Base-by-base conservation (phyloP, 164 flowering plant genomes). In the Macadamia tetraphylla region DNA sequence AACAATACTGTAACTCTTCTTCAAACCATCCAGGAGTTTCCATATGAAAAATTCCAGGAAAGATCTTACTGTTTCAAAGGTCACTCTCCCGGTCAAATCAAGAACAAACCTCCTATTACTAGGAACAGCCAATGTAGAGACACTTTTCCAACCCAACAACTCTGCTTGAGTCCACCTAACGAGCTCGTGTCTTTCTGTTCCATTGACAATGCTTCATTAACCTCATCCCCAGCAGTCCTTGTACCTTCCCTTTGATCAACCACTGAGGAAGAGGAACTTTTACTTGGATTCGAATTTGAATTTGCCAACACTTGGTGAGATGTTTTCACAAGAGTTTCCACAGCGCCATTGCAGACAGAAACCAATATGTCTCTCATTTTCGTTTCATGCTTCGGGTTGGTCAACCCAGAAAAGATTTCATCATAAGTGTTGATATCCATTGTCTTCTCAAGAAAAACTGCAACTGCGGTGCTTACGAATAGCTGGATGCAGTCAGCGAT, bases 1-100 rank as follows among this genome's bases (percentile, higher is more conserved):
- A 63, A 80, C 86, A 11, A 80, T 75, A 67, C 58, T 65, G 56
- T 71, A 4, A 62, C 94, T 80, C 68, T 82, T 84, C 67, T 77
- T 88, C 63, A 90, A 58, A 43, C 85, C 87, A 57, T 88, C 89
- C 11, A 69, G 71, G 10, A 85, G 15, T 79, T 81, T 90, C 87
- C 82, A 81, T 69, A 84, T 29, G 69, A 84, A 11, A 63, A 88
- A 84, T 70, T 85, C 95, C 56, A 88, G 74, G 40, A 90, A 53
- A 6, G 97, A 90, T 71, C 87, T 81, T 13, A 87, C 80, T 1
- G 97, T 86, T 67, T 92, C 98, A 70, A 86, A 85, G 10, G 98
- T 90, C 67, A 92, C 97, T 74, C 95, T 86, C 53, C 98, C 98
- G 3, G 98, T 94, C 72, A 94, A 81, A 77, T 92, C 95, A 29